phyloP scores from a whole-genome alignment of 2,329 filamentous ascomycete genomes.

The Fonsecaea pedrosoi region DNA sequence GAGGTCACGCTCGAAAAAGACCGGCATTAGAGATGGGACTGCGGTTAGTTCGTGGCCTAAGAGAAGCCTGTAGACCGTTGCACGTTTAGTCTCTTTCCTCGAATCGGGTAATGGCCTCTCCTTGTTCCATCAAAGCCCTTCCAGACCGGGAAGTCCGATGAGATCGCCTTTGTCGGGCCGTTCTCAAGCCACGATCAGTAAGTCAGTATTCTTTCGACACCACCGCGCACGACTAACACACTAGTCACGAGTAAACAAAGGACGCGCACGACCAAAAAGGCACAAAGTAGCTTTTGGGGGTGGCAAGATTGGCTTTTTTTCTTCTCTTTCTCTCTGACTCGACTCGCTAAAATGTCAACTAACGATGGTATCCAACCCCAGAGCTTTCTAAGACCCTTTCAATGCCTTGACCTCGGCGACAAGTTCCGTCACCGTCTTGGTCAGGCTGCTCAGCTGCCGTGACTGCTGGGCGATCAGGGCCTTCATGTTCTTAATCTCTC shows the following conservation, averaged over 20 bases:
- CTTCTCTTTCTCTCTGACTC: not conserved
- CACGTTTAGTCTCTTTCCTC: no score
- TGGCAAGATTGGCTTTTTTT: conserved; percentile 28
- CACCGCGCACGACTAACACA: not conserved
- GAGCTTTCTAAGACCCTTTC: conserved; percentile 29
- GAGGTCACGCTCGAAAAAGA: no score
- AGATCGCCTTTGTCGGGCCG: no score
- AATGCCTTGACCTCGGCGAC: conserved; percentile 39
- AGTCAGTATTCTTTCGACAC: not conserved
- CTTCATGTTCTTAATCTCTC: conserved; percentile 41
- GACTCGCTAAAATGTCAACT: conserved; percentile 16
- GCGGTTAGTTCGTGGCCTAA: no score
- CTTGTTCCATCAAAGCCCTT: no score
- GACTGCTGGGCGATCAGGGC: conserved; percentile 41
- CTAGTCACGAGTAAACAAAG: not conserved
- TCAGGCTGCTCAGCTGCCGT: conserved; percentile 37
- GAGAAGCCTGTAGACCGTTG: no score
- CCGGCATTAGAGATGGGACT: no score
- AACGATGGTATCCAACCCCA: conserved; percentile 20
- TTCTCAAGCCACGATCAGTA: no score
- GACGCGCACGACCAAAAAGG: not conserved
- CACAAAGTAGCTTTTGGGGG: not conserved
- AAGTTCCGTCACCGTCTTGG: conserved; percentile 38
- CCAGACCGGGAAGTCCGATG: no score
- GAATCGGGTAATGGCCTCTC: no score